Evolutionary conservation across 1,284 basidiomycete species (phyloP).

Genomic region (Gomphus sp.): DNA sequence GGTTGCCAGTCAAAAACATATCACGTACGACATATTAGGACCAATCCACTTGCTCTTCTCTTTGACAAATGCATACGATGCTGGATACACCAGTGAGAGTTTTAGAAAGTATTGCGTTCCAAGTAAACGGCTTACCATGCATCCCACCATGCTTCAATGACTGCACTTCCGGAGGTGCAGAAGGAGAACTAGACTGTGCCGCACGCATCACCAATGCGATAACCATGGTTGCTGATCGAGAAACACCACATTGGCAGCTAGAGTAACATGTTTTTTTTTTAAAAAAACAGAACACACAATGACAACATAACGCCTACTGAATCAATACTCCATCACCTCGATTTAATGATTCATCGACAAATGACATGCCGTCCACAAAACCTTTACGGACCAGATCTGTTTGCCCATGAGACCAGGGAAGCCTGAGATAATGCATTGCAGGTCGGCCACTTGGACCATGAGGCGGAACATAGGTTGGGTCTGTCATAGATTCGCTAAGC

Average conservation of each 20-base stretch:
- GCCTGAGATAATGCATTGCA: constrained; percentile 82
- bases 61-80: constrained; percentile 81
- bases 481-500: constrained; percentile 24
- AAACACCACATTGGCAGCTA: constrained; percentile 95
- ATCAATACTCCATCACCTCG: constrained; percentile 76
- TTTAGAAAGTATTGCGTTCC: not conserved
- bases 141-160: constrained; percentile 63
- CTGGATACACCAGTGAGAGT: not conserved
- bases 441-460: constrained; percentile 60
- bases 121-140: constrained; percentile 50
- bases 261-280: not conserved
- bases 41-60: constrained; percentile 82
- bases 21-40: constrained; percentile 90
- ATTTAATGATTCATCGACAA: constrained; percentile 68
- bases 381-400: constrained; percentile 73
- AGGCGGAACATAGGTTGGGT: constrained; percentile 47
- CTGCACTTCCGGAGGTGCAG: constrained; percentile 66
- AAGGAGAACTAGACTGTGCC: constrained; percentile 62
- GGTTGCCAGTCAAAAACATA: not conserved
- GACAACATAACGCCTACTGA: constrained; percentile 52
- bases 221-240: constrained; percentile 85
- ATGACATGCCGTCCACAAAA: constrained; percentile 73
- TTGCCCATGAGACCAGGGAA: constrained; percentile 93
- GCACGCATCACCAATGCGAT: constrained; percentile 96
- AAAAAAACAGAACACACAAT: constrained; percentile 10